These are phyloP conservation scores for Trichoderma harzianum DNA, from an alignment of 2,329 filamentous ascomycete species.

Conservation along the genomic window DNA sequence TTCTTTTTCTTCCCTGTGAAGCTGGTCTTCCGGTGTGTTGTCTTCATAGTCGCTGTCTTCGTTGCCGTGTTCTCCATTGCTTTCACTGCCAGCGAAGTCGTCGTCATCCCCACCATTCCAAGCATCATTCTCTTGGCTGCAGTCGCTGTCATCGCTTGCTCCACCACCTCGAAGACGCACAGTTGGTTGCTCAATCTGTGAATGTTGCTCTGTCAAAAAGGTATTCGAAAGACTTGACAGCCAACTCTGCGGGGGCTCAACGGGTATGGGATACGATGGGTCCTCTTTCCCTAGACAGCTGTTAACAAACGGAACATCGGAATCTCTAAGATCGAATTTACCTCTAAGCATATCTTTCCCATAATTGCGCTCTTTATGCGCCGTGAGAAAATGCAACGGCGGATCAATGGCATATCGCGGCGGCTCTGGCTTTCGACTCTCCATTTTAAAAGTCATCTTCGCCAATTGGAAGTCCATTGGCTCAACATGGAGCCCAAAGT, in stretches of 20 bases:
- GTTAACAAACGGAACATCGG: not conserved
- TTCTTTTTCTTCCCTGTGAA: not conserved
- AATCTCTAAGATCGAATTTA: not conserved
- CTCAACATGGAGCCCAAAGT: conserved; percentile 45
- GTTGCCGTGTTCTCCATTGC: not conserved
- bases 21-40: not conserved
- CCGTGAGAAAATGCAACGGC: conserved; percentile 34
- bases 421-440: conserved; percentile 20
- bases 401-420: conserved; percentile 24
- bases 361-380: conserved; percentile 30
- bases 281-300: not conserved
- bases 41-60: not conserved
- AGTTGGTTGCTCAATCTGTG: not conserved
- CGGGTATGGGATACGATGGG: not conserved
- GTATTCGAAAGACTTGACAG: not conserved
- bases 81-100: not conserved
- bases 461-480: conserved; percentile 31
- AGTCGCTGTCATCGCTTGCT: not conserved
- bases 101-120: not conserved
- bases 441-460: conserved; percentile 24
- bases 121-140: not conserved
- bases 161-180: conserved; percentile 13
- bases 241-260: not conserved
- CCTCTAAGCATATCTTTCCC: conserved; percentile 27
- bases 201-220: not conserved